Conservation (phyloP, 164 flowering plant species). For the Brasenia schreberi region DNA sequence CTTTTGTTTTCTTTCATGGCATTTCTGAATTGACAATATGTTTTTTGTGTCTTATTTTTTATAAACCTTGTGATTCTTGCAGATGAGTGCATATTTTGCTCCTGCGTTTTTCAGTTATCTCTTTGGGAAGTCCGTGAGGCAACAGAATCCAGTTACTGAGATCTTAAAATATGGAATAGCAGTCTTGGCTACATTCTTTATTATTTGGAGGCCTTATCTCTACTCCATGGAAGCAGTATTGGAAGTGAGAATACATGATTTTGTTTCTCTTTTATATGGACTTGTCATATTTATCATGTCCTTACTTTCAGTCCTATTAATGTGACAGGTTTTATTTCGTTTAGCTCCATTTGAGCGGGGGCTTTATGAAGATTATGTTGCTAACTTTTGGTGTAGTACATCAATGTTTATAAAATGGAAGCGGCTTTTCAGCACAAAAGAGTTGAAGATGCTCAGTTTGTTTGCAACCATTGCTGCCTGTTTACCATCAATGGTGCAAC, state of each 20-base stretch:
- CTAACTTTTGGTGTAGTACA: constrained; percentile 91
- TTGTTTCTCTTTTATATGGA: neutral
- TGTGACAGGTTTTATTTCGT: constrained; percentile 67
- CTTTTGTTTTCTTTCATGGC: neutral
- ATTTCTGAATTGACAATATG: neutral
- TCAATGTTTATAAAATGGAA: constrained; percentile 82
- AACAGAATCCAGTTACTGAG: constrained; percentile 46
- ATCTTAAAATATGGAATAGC: constrained; percentile 59
- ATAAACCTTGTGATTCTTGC: constrained; percentile 12
- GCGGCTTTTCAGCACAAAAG: constrained; percentile 43
- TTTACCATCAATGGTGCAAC: constrained; percentile 79
- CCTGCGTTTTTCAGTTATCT: constrained; percentile 91
- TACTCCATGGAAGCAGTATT: constrained; percentile 46
- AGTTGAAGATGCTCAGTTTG: constrained; percentile 51
- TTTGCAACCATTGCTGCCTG: constrained; percentile 38
- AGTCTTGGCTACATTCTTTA: constrained; percentile 63
- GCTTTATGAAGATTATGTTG: constrained; percentile 91
- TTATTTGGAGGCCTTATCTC: constrained; percentile 90
- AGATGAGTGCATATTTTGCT: constrained; percentile 97
- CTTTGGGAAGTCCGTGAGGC: constrained; percentile 65
- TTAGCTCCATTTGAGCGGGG: constrained; percentile 95
- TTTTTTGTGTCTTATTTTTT: neutral
- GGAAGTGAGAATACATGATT: constrained; percentile 25
- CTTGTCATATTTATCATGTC: neutral
- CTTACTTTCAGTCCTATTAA: constrained; percentile 2